A percentile compares a stretch with the other conserved stretches of the same genome.
Conservation (phyloP, 371 early-diverging fungal species). For the Mitosporidium daphniae region DNA sequence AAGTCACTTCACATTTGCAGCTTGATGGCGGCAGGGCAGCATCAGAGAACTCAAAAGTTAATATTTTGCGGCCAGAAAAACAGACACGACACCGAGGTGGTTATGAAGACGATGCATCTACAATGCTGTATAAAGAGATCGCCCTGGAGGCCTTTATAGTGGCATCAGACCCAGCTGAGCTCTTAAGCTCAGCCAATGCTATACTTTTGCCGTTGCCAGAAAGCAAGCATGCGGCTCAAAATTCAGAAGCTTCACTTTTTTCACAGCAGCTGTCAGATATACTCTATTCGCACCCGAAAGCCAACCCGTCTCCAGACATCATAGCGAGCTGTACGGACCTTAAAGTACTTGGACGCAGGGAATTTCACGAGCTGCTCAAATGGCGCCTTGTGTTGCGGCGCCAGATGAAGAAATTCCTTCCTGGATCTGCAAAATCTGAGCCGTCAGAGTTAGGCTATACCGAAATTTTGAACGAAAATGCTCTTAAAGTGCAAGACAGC, state of each 20-base stretch:
- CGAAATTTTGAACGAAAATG: slow-evolving; percentile 2
- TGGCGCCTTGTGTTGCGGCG: slow-evolving; percentile 39
- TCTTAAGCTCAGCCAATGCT: too few species aligned
- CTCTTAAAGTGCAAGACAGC: slow-evolving; percentile 8
- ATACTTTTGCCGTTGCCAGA: too few species aligned
- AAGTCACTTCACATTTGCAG: slow-evolving; percentile 42
- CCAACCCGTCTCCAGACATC: slow-evolving; percentile 39
- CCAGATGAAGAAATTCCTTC: slow-evolving; percentile 5
- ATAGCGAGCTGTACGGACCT: slow-evolving; percentile 35
- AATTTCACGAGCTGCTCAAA: slow-evolving; percentile 42
- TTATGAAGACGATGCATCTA: slow-evolving; percentile 68
- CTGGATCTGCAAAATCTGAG: slow-evolving; percentile 3
- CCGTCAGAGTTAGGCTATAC: slow-evolving; percentile 13
- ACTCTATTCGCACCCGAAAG: too few species aligned
- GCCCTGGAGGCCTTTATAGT: too few species aligned
- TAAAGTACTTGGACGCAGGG: slow-evolving; percentile 53
- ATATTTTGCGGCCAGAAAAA: slow-evolving; percentile 16
- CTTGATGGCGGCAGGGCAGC: slow-evolving; percentile 11
- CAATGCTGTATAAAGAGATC: too few species aligned
- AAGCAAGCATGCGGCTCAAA: too few species aligned
- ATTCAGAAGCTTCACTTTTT: too few species aligned
- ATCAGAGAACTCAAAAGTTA: slow-evolving; percentile 5
- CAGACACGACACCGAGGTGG: slow-evolving; percentile 55
- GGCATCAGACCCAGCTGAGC: too few species aligned
- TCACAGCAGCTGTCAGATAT: too few species aligned